phyloP scores from a whole-genome alignment of 306 rosid genomes.

The Alnus rubra region DNA sequence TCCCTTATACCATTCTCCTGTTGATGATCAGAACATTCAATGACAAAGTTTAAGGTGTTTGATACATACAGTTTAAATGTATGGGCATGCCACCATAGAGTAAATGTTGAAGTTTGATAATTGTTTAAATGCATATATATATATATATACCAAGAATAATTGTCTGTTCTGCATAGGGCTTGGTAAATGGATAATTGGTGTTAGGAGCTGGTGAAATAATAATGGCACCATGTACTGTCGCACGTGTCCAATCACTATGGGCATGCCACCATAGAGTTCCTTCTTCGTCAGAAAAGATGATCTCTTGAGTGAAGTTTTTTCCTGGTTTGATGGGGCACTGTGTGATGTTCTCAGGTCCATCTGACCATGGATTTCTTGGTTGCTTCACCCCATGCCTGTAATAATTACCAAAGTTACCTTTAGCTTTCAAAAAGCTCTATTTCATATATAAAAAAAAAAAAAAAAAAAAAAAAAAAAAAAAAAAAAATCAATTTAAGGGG shows the following conservation, averaged over 20 bases:
- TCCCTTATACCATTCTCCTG: constrained; percentile 10
- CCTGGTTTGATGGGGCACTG: neutral
- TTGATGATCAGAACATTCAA: neutral
- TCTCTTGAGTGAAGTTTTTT: neutral
- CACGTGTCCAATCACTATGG: neutral
- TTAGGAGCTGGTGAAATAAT: neutral
- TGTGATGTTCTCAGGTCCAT: constrained; percentile 9
- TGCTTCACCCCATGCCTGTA: constrained; percentile 2
- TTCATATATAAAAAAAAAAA: no score
- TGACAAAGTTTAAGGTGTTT: neutral
- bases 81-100: no score
- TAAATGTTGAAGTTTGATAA: neutral
- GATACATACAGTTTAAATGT: neutral
- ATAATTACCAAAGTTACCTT: neutral
- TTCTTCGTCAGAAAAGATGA: neutral
- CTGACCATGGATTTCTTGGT: constrained; percentile 15
- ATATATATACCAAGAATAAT: neutral
- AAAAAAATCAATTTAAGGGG: no score
- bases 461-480: no score
- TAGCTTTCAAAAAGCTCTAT: neutral
- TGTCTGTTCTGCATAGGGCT: neutral
- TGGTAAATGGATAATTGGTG: neutral
- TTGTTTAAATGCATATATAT: neutral
- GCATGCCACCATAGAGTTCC: constrained; percentile 18
- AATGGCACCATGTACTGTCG: constrained; percentile 10